Base-by-base conservation (phyloP, 805 yeast species). In the Pichia scutulata region DNA sequence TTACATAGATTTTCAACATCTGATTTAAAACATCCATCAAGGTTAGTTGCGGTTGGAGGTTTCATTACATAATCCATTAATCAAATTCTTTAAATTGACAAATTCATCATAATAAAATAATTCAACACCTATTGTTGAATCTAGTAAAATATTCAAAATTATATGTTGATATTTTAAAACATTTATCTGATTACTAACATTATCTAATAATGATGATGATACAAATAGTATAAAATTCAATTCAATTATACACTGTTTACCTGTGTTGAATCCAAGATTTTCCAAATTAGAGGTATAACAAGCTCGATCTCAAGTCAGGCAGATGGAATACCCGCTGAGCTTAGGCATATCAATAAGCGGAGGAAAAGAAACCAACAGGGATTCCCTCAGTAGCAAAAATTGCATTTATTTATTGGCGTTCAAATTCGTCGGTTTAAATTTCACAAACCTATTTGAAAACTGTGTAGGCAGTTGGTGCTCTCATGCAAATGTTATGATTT, bases 81-180 rank as follows among this genome's bases (percentile, higher is more conserved):
- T 67, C 26, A 90, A 67, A 48, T 80, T 78, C 41, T 68, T 70
- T 21, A 90, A 61, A 10, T 83, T 75, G 49, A 70, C 68, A 54
- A 79, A 82, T 52, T 80, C 68, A 55, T 82, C 71, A 50, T 76
- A 72, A 1, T 85, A 75, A 57, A 83, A 77, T 16, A 84, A 77
- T 52, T 83, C 74, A 12, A 89, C 60, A 0, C 99, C 99, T 13
- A 85, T 73, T 80, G 92, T 84, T 33, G 81, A 74, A 53, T 87
- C 85, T 45, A 92, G 65, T 23, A 87, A 68, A 4, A 76, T 63
- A 0, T 85, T 68, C 2, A 92, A 63, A 9, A 88, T 78, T 14
- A 80, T 70, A 52, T 74, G 76, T 51, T 83, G 84, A 26, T 89
- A 68, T 55, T 74, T 78, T 39, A 79, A 83, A 2, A 52, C 25